Conservation (phyloP, 495 filamentous ascomycete species). For the Penicillium dipodomyicola region DNA sequence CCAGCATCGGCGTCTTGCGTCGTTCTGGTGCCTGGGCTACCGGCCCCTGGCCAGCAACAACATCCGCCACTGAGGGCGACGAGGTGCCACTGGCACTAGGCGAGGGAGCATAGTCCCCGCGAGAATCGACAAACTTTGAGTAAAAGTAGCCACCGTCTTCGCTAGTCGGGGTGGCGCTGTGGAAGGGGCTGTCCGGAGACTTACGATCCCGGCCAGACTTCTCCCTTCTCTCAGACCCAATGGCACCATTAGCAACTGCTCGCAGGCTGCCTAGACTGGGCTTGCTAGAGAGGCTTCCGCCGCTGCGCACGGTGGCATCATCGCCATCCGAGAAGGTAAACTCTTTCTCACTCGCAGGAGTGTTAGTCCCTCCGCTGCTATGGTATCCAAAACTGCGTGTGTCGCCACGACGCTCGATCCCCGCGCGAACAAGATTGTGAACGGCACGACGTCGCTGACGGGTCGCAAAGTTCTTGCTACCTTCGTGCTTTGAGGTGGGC, state of each 20-base stretch:
- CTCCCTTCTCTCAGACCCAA: conserved; percentile 76
- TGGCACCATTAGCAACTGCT: conserved; percentile 74
- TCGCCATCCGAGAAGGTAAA: conserved; percentile 81
- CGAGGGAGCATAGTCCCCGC: conserved; percentile 37
- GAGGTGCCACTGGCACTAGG: conserved; percentile 26
- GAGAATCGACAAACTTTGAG: conserved; percentile 52
- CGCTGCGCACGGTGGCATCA: conserved; percentile 76
- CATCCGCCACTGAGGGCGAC: conserved; percentile 46
- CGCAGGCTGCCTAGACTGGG: conserved; percentile 77
- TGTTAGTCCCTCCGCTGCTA: conserved; percentile 72
- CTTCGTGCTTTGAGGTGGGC: conserved; percentile 91
- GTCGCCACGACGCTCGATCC: conserved; percentile 75
- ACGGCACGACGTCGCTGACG: conserved; percentile 91
- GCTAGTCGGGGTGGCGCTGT: conserved; percentile 50
- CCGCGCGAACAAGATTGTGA: conserved; percentile 85
- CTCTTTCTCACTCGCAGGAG: conserved; percentile 84
- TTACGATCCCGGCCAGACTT: conserved; percentile 60
- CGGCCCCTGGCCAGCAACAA: conserved; percentile 48
- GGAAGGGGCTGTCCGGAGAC: conserved; percentile 47
- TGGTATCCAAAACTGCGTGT: conserved; percentile 58
- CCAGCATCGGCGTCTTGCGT: conserved; percentile 80
- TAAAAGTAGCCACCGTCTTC: conserved; percentile 62
- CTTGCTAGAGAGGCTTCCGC: conserved; percentile 77
- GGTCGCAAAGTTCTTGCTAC: conserved; percentile 96
- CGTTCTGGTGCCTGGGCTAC: conserved; percentile 53